Evolutionary conservation across 345 rosid species (phyloP).

Genomic region (Camelina hispida): DNA sequence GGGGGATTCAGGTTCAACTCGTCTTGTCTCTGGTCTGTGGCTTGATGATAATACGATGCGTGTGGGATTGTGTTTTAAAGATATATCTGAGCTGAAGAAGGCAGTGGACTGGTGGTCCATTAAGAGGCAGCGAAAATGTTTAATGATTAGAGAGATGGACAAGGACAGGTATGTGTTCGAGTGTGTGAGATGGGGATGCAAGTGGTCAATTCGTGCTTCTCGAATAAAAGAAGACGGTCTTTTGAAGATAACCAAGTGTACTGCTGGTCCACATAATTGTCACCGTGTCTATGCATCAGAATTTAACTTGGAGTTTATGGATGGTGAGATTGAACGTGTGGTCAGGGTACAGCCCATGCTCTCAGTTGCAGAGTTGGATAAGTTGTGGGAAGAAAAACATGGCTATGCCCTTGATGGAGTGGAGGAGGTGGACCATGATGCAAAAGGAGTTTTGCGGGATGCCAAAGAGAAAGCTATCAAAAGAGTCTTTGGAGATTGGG

Average conservation of each 20-base stretch:
- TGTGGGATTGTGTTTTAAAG: neutral
- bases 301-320: neutral
- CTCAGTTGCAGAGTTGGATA: neutral
- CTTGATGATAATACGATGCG: neutral
- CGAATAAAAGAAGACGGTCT: neutral
- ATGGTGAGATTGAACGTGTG: neutral
- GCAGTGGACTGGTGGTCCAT: slow-evolving; percentile 2
- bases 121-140: neutral
- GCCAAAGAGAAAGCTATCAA: slow-evolving; percentile 5
- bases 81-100: neutral
- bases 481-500: slow-evolving; percentile 27
- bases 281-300: neutral
- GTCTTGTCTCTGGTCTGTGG: neutral
- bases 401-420: neutral
- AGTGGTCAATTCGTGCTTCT: neutral
- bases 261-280: neutral
- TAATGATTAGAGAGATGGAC: neutral
- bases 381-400: neutral
- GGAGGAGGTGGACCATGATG: neutral
- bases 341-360: neutral
- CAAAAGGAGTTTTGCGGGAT: neutral
- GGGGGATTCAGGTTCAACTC: neutral
- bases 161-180: neutral
- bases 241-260: neutral
- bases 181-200: neutral